These are phyloP conservation scores for Phytomonas francai DNA, from an alignment of 208 protist species.

Conservation along the genomic window DNA sequence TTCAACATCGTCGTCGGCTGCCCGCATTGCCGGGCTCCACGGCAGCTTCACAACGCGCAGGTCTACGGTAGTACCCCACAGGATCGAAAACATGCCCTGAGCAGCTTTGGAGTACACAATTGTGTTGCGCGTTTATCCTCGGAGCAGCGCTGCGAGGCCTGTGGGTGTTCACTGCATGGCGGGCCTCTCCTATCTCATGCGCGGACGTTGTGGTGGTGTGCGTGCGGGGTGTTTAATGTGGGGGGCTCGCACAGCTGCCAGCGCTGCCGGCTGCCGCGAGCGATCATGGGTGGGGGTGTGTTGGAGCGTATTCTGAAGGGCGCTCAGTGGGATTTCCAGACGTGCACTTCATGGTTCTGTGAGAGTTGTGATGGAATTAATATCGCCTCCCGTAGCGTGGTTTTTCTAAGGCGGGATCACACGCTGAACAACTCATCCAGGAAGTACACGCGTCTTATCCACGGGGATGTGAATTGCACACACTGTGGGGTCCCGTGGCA, in stretches of 20 bases:
- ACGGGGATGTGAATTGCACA: constrained; percentile 27
- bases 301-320: constrained; percentile 22
- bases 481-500: constrained; percentile 63
- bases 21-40: constrained; percentile 20
- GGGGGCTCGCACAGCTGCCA: constrained; percentile 24
- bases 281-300: constrained; percentile 11
- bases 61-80: constrained; percentile 22
- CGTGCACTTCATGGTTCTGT: constrained; percentile 64
- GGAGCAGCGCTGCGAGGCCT: constrained; percentile 31
- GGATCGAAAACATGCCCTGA: constrained; percentile 13
- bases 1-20: constrained; percentile 46
- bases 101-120: constrained; percentile 35
- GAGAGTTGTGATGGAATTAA: constrained; percentile 62
- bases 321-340: constrained; percentile 37
- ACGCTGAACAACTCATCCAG: not conserved
- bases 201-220: constrained; percentile 45
- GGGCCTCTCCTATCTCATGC: constrained; percentile 17
- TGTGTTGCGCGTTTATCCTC: constrained; percentile 29
- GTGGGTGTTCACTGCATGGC: constrained; percentile 39
- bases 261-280: constrained; percentile 57
- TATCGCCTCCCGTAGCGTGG: constrained; percentile 36
- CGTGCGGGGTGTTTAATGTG: constrained; percentile 42
- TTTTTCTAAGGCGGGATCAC: constrained; percentile 9
- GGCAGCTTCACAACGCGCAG: constrained; percentile 28
- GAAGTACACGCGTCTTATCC: constrained; percentile 22